A percentile compares a stretch with the other conserved stretches of the same genome.
Evolutionary conservation across 1,284 basidiomycete species (phyloP).

Genomic region (Cutaneotrichosporon dermatis): DNA sequence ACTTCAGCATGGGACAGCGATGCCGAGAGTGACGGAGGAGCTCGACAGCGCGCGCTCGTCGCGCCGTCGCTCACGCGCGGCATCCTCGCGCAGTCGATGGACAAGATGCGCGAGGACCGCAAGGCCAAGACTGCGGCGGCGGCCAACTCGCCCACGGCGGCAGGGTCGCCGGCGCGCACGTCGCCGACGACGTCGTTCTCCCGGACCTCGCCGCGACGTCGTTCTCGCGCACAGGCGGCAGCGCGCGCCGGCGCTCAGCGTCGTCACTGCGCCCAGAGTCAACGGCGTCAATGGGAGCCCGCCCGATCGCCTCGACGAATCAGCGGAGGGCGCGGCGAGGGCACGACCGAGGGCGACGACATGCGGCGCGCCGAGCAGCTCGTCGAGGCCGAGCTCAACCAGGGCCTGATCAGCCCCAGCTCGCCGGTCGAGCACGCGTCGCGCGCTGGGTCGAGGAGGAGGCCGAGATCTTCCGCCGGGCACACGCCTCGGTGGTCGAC

Average conservation of each 20-base stretch:
- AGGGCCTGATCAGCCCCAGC: constrained; percentile 3
- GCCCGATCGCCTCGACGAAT: no score
- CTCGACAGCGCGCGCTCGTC: constrained; percentile 20
- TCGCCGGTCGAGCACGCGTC: constrained; percentile 50
- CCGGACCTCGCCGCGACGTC: not conserved
- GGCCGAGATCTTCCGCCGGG: constrained; percentile 88
- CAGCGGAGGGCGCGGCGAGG: not conserved
- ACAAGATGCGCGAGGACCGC: constrained; percentile 1
- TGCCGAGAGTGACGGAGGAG: constrained; percentile 59
- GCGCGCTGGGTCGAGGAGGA: constrained; percentile 75
- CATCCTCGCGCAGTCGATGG: not conserved
- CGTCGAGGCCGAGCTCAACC: constrained; percentile 14
- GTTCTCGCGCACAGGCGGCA: no score
- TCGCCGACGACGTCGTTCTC: no score
- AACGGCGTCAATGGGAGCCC: no score
- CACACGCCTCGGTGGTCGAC: constrained; percentile 68
- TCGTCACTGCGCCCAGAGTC: not conserved
- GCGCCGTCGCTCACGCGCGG: not conserved
- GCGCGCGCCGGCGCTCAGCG: not conserved
- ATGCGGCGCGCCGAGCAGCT: constrained; percentile 12
- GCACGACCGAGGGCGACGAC: not conserved
- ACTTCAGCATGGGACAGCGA: constrained; percentile 61
- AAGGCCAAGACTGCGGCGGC: not conserved
- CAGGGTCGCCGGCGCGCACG: not conserved
- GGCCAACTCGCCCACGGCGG: not conserved